Evolutionary conservation across 2,329 filamentous ascomycete genomes (phyloP).

Genomic region (Didymella lethalis): DNA sequence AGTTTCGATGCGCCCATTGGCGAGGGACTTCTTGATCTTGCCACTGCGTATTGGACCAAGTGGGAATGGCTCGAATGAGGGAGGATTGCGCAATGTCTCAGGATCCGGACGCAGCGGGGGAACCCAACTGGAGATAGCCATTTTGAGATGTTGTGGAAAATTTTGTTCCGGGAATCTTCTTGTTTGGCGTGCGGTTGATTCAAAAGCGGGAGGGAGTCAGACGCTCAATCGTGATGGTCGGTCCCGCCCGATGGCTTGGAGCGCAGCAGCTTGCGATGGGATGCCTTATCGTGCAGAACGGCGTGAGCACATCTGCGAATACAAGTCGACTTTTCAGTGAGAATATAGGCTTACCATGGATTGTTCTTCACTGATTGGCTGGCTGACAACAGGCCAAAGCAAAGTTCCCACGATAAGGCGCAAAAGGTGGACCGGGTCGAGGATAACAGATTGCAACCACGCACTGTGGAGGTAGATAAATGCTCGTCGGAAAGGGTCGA

Average conservation of each 20-base stretch:
- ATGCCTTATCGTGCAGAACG: not conserved
- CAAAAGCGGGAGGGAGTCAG: not conserved
- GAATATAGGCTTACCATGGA: conserved; percentile 12
- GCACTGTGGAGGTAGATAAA: not conserved
- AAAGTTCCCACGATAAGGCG: not conserved
- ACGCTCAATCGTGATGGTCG: not conserved
- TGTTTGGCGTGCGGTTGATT: not conserved
- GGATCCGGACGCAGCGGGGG: conserved; percentile 36
- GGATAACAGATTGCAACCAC: not conserved
- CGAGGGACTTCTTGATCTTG: conserved; percentile 63
- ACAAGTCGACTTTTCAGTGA: not conserved
- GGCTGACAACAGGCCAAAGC: not conserved
- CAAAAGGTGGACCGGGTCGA: not conserved
- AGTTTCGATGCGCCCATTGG: conserved; percentile 57
- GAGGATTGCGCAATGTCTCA: conserved; percentile 30
- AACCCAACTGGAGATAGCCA: conserved; percentile 31
- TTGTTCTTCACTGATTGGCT: not conserved
- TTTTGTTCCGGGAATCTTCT: not conserved
- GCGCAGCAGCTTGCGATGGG: not conserved
- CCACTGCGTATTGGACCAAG: conserved; percentile 66
- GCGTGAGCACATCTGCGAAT: conserved; percentile 14
- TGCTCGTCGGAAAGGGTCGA: not conserved
- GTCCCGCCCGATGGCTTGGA: conserved; percentile 6
- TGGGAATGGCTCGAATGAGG: conserved; percentile 52
- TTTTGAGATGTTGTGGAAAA: not conserved